Conservation (phyloP, 768 basidiomycete species). For the Auriscalpium microsporum region DNA sequence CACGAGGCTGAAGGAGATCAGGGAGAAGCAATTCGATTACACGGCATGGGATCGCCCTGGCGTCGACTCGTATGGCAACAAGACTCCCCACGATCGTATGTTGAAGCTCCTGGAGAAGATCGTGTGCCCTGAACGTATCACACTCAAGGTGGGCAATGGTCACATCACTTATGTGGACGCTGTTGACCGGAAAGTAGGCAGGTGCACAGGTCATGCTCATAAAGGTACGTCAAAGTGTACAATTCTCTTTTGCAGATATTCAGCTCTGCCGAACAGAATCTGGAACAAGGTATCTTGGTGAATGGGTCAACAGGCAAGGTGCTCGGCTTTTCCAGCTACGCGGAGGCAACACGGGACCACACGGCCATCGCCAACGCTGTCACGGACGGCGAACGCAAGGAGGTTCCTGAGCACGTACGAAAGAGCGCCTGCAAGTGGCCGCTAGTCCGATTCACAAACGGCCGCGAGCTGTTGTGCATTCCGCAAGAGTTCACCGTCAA, state of each 20-base stretch:
- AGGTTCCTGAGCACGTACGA: not conserved
- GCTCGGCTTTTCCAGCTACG: slow-evolving; percentile 33
- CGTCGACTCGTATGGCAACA: slow-evolving; percentile 32
- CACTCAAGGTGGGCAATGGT: slow-evolving; percentile 34
- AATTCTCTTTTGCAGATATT: not conserved
- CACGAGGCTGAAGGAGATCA: slow-evolving; percentile 37
- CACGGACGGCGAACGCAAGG: slow-evolving; percentile 4
- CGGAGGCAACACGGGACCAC: slow-evolving; percentile 32
- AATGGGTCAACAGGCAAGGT: slow-evolving; percentile 64
- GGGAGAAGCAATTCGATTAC: slow-evolving; percentile 32
- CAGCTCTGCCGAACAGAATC: slow-evolving; percentile 38
- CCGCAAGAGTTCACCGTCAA: slow-evolving; percentile 58
- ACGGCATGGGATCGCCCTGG: slow-evolving; percentile 39
- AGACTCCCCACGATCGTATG: slow-evolving; percentile 30
- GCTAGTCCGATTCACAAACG: slow-evolving; percentile 49
- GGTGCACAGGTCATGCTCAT: slow-evolving; percentile 85
- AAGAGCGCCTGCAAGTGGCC: slow-evolving; percentile 39
- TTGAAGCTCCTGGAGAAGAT: slow-evolving; percentile 45
- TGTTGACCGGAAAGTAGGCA: slow-evolving; percentile 31
- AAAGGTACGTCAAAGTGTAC: slow-evolving; percentile 34
- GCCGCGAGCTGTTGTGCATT: slow-evolving; percentile 36
- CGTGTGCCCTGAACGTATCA: slow-evolving; percentile 37
- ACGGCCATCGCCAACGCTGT: slow-evolving; percentile 28
- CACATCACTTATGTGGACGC: not conserved
- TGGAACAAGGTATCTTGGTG: slow-evolving; percentile 58